phyloP scores from a whole-genome alignment of 1,284 basidiomycete species.

The Cutaneotrichosporon sp. region DNA sequence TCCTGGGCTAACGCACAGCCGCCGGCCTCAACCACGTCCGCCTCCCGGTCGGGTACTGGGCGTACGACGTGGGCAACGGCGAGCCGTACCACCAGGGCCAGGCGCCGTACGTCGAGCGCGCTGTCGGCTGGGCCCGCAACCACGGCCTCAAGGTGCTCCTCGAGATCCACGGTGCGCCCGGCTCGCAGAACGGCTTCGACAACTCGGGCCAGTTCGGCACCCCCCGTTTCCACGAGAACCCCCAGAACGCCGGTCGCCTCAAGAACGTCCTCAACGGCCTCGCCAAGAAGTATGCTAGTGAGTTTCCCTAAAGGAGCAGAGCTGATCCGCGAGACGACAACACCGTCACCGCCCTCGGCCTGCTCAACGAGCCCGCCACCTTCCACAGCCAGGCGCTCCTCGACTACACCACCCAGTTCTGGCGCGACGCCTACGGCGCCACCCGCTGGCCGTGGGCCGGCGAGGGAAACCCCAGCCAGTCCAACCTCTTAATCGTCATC shows the following conservation, averaged over 20 bases:
- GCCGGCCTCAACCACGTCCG: conserved; percentile 78
- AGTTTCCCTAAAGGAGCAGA: background rate
- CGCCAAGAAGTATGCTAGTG: conserved; percentile 16
- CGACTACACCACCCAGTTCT: conserved; percentile 66
- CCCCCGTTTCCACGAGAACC: conserved; percentile 2
- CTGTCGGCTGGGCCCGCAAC: conserved; percentile 74
- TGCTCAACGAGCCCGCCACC: conserved; percentile 72
- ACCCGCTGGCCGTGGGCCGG: conserved; percentile 68
- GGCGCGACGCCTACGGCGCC: conserved; percentile 61
- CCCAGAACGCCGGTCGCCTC: conserved; percentile 32
- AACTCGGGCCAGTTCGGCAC: conserved; percentile 68
- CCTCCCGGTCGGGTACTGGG: conserved; percentile 80
- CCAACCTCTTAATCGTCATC: conserved; percentile 60
- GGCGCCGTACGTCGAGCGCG: conserved; percentile 57
- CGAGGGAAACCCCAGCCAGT: conserved; percentile 30
- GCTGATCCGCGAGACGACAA: conserved; percentile 52
- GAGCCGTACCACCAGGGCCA: conserved; percentile 67
- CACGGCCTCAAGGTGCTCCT: conserved; percentile 75
- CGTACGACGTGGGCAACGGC: conserved; percentile 73
- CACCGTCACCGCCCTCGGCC: conserved; percentile 62
- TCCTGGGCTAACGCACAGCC: conserved; percentile 20
- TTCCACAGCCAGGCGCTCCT: conserved; percentile 64
- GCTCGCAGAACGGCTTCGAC: conserved; percentile 78
- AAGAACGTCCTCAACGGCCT: conserved; percentile 54
- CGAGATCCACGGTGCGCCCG: conserved; percentile 71